Evolutionary conservation across 768 basidiomycete species (phyloP), one percentile per base, ranked within the genome.

Genomic region (Hirschioporus abietinus): DNA sequence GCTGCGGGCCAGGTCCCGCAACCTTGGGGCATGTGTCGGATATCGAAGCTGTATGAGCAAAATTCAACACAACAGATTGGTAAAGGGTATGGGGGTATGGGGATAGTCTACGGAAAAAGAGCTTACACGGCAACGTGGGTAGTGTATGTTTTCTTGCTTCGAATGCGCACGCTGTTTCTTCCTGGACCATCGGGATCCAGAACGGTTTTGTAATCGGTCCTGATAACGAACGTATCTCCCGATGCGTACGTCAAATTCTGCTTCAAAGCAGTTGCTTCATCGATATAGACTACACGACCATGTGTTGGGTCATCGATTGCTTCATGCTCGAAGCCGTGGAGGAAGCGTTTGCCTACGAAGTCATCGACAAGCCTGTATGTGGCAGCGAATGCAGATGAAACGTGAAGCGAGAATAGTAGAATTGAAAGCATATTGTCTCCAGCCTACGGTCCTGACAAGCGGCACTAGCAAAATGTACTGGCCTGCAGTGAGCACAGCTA

Each of bases 271-370:
- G 66, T 69, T 42, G 64, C 57, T 62, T 63, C 61, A 67, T 75
- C 66, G 58, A 78, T 71, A 65, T 78, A 78, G 58, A 88, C 83
- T 66, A 87, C 85, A 64, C 83, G 77, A 18, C 88, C 88, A 68
- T 88, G 84, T 0, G 88, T 89, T n/a, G 86, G 87, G 71, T 89
- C 88, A 66, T 81, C 71, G 25, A 73, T 64, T 7, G 80, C 82
- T 68, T 85, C 79, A 82, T 82, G 88, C 1, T 71, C 74, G 78
- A 82, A 89, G 7, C 67, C 67, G 24, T 77, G 63, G 66, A 83
- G 77, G 71, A 89, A 89, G 71, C 78, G 76, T 10, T 64, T 7
- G 36, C 81, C 82, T 57, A 76, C 66, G 72, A 68, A 61, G 24
- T 25, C 23, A 61, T 61, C 60, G 23, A 34, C 60, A 72, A 20